Conservation (phyloP, 2,329 filamentous ascomycete genomes). For the Lomentospora prolificans region DNA sequence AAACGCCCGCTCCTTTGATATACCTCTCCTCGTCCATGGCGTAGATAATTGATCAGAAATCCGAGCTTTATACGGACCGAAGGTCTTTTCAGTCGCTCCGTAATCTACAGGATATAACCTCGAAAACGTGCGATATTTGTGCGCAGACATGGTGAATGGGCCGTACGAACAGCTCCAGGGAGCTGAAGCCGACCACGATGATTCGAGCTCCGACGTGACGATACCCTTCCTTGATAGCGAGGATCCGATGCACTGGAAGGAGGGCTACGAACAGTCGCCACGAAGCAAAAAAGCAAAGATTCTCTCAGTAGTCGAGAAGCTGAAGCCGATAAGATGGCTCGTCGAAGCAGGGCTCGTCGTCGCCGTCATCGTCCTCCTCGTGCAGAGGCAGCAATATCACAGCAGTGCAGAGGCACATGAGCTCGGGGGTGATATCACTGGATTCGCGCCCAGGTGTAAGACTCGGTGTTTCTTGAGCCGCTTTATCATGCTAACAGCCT, state of each 20-base stretch:
- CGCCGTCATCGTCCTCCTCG: slow-evolving; percentile 23
- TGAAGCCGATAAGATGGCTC: slow-evolving; percentile 15
- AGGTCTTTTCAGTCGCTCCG: too few relatives aligned
- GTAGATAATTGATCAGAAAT: too few relatives aligned
- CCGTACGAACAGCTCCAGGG: slow-evolving; percentile 3
- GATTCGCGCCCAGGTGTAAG: slow-evolving; percentile 28
- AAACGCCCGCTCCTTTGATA: too few relatives aligned
- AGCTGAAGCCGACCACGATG: background rate
- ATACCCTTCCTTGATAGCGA: slow-evolving; percentile 4
- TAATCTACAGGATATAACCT: too few relatives aligned
- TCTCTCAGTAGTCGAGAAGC: background rate
- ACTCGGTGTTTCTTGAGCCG: background rate
- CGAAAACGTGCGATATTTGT: too few relatives aligned
- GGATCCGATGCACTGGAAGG: slow-evolving; percentile 1
- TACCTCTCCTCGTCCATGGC: too few relatives aligned
- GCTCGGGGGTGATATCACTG: slow-evolving; percentile 26
- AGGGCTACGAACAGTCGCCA: background rate
- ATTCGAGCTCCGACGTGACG: slow-evolving; percentile 1
- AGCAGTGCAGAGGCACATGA: slow-evolving; percentile 15
- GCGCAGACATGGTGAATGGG: background rate
- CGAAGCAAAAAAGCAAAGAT: background rate
- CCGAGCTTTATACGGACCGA: too few relatives aligned
- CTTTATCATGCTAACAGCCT: background rate
- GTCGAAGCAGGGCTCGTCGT: slow-evolving; percentile 25
- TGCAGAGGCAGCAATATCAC: slow-evolving; percentile 19